Evolutionary conservation across 139 green algal species (phyloP).

Genomic region (Desmodesmus armatus): DNA sequence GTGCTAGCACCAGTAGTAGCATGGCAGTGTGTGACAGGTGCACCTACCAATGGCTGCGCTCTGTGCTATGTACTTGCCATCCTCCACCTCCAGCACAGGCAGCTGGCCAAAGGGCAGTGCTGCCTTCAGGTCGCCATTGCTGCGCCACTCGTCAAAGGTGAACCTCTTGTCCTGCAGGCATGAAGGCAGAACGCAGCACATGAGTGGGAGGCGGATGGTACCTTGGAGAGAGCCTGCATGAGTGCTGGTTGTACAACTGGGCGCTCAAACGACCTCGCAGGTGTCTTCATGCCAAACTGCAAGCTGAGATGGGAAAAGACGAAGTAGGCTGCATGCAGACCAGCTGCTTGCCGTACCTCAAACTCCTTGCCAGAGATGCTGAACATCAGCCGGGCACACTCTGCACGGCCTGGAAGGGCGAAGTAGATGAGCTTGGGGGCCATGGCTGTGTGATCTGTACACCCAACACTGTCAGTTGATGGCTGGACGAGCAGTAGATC

Average conservation of each 20-base stretch:
- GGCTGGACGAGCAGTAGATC: too few relatives aligned
- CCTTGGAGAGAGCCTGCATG: too few relatives aligned
- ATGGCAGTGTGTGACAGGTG: too few relatives aligned
- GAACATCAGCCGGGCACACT: constrained; percentile 12
- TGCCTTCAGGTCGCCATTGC: constrained; percentile 31
- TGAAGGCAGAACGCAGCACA: too few relatives aligned
- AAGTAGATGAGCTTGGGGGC: constrained; percentile 28
- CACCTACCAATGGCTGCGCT: constrained; percentile 50
- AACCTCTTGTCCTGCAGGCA: constrained; percentile 51
- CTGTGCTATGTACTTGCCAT: constrained; percentile 59
- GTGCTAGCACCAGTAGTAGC: too few relatives aligned
- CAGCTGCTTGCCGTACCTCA: background rate
- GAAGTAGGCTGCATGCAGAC: background rate
- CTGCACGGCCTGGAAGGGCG: constrained; percentile 22
- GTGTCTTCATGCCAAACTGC: background rate
- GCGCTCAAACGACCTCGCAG: background rate
- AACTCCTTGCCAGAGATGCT: constrained; percentile 5
- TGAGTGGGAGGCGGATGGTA: background rate
- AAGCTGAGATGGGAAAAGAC: background rate
- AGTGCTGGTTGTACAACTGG: background rate
- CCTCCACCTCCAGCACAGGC: constrained; percentile 57
- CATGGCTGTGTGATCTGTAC: too few relatives aligned
- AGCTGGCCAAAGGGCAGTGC: constrained; percentile 56
- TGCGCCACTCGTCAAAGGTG: constrained; percentile 26
- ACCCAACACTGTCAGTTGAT: too few relatives aligned